Conservation (phyloP, 257 asterid genomes). For the Fraxinus excelsior region DNA sequence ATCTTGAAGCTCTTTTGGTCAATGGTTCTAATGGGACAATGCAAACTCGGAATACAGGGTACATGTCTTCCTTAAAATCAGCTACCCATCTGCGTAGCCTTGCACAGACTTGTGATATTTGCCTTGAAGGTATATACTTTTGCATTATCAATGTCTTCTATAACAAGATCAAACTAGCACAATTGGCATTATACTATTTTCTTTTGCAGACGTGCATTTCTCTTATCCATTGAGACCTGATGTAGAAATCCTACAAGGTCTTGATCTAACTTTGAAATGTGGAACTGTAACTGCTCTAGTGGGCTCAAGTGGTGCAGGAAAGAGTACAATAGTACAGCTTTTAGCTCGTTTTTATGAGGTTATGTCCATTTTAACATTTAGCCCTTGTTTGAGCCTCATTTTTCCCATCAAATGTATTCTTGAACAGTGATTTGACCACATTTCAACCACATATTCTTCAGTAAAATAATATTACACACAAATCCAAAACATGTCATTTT, state of each 20-base stretch:
- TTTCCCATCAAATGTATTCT: too few relatives aligned
- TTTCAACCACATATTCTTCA: too few relatives aligned
- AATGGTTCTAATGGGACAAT: constrained; percentile 43
- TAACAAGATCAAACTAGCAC: not conserved
- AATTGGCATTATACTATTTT: not conserved
- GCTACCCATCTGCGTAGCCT: constrained; percentile 57
- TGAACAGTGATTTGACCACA: too few relatives aligned
- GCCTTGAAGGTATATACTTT: constrained; percentile 69
- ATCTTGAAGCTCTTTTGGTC: constrained; percentile 53
- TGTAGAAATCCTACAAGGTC: constrained; percentile 77
- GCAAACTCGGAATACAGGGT: constrained; percentile 40
- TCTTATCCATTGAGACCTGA: constrained; percentile 95
- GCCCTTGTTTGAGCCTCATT: too few relatives aligned
- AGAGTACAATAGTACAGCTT: constrained; percentile 93
- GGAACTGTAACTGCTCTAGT: constrained; percentile 96
- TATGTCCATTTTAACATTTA: constrained; percentile 4
- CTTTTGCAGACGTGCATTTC: constrained; percentile 76
- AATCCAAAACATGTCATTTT: too few relatives aligned
- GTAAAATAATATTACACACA: too few relatives aligned
- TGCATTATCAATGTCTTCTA: constrained; percentile 7
- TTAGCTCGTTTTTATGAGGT: constrained; percentile 98
- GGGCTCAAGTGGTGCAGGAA: constrained; percentile 97
- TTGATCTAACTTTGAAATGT: constrained; percentile 67
- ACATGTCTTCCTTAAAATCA: constrained; percentile 79
- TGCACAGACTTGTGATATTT: constrained; percentile 77